Base-by-base conservation (phyloP, 2,329 filamentous ascomycete species). In the Microdochium trichocladiopsis region DNA sequence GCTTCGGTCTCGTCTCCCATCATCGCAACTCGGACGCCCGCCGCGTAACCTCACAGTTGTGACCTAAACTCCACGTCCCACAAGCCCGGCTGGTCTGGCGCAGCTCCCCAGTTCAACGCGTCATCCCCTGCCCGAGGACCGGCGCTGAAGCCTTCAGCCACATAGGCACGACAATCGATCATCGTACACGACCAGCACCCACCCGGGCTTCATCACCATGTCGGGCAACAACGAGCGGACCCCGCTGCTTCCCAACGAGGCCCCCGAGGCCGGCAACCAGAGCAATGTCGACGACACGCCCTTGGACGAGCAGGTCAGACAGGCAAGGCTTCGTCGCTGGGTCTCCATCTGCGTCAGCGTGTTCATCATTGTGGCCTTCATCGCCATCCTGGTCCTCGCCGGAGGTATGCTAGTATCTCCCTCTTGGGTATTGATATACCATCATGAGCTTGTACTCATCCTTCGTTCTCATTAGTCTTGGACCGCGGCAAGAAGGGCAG, bases 321-420 rank as follows among this genome's bases (percentile, higher is more conserved):
- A 56, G 37, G 58, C 53, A 56, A 61, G 58, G 50, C 61, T 60
- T 22, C 63, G 63, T 49, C 63, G 64, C 21, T 66, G 61, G 63
- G 57, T 64, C 53, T 66, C 64, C 4, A 56, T 66, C 25, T 33
- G 64, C 47, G 58, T 55, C 47, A 64, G 63, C 53, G 31, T 53
- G 21, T 51, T 64, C 47, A 55, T 66, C 45, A 61, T 66, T 25
- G 8, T 63, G 48, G 61, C 55, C 23, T 65, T 66, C 50, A 53
- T 66, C 28, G 59, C 61, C 16, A 62, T 65, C 49, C 52, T 66
- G 33, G 57, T 65, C 52, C 52, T 66, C 28, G 60, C 60, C 49
- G 62, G 63, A 58, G 56, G 64, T 66, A 60, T 41, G 36, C n/a
- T 6, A 18, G n/a, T 16, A 12, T 18, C 36, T 12, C 6, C 6